Conservation (phyloP, 2,329 filamentous ascomycete genomes). For the Aaosphaeria pasadenensis region DNA sequence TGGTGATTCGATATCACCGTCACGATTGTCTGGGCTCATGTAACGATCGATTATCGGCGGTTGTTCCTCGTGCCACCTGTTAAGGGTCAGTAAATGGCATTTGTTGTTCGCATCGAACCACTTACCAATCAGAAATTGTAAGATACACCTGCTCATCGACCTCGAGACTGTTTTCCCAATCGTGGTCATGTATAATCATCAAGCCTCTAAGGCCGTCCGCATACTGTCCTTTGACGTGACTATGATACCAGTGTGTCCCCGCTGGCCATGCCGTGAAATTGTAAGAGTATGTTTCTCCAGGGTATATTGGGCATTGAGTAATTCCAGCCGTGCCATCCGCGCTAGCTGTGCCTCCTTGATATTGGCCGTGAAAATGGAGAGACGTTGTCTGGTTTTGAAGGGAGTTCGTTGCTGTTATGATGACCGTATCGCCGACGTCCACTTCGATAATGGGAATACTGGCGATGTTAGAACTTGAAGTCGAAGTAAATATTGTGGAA, state of each 20-base stretch:
- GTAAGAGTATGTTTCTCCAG: slow-evolving; percentile 61
- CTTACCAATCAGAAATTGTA: slow-evolving; percentile 67
- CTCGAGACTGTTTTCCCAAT: slow-evolving; percentile 50
- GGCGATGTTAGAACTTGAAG: not conserved
- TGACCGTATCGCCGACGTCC: slow-evolving; percentile 69
- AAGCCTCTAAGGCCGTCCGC: slow-evolving; percentile 66
- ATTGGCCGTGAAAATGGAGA: slow-evolving; percentile 76
- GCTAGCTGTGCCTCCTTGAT: slow-evolving; percentile 69
- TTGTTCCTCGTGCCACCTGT: slow-evolving; percentile 59
- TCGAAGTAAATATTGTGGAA: not conserved
- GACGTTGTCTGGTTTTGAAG: slow-evolving; percentile 62
- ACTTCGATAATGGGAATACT: slow-evolving; percentile 65
- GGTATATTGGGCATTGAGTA: slow-evolving; percentile 56
- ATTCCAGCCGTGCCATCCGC: slow-evolving; percentile 65
- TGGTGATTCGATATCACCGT: slow-evolving; percentile 63
- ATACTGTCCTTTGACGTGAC: slow-evolving; percentile 55
- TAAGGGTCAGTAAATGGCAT: not conserved
- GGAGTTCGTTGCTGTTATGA: slow-evolving; percentile 67
- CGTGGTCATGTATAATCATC: slow-evolving; percentile 60
- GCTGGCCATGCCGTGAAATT: slow-evolving; percentile 55
- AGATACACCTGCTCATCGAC: slow-evolving; percentile 62
- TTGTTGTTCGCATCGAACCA: slow-evolving; percentile 6
- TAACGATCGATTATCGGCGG: slow-evolving; percentile 46
- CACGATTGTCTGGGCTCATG: slow-evolving; percentile 45
- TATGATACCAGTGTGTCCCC: slow-evolving; percentile 6